Percentiles rank a stretch among this genome's conserved stretches.
Conservation (phyloP, 2,329 filamentous ascomycete species). For the Penicillium rolfsii region DNA sequence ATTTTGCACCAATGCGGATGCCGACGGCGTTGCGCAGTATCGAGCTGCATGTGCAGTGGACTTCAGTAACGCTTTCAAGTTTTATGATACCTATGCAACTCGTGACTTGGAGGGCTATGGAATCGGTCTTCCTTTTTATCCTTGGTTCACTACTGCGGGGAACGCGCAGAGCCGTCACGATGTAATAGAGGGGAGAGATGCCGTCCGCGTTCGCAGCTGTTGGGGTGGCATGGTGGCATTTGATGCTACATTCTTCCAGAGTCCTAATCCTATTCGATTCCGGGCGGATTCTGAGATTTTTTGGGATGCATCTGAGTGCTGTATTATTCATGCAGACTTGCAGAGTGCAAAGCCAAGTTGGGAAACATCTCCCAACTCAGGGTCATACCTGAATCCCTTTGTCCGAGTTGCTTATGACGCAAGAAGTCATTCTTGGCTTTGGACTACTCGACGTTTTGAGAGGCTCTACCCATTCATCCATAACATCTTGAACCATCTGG, state of each 20-base stretch:
- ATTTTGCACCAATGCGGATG: constrained; percentile 61
- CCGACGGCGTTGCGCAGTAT: constrained; percentile 60
- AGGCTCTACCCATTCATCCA: constrained; percentile 65
- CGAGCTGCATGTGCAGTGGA: constrained; percentile 74
- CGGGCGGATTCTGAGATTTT: neutral
- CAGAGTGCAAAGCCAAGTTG: neutral
- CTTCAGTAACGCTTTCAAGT: constrained; percentile 72
- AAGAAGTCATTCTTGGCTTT: constrained; percentile 61
- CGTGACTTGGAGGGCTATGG: constrained; percentile 70
- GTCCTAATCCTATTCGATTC: constrained; percentile 36
- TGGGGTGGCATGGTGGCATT: constrained; percentile 74
- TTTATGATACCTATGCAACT: constrained; percentile 76
- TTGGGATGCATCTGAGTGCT: constrained; percentile 6
- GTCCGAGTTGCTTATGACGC: constrained; percentile 70
- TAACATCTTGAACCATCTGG: constrained; percentile 59
- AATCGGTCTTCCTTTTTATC: constrained; percentile 71
- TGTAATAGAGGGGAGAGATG: constrained; percentile 60
- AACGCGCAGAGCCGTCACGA: constrained; percentile 61
- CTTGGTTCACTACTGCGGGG: constrained; percentile 64
- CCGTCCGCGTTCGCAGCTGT: constrained; percentile 72
- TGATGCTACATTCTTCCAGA: constrained; percentile 51
- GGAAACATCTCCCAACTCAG: constrained; percentile 48
- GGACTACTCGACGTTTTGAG: constrained; percentile 66
- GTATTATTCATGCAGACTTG: constrained; percentile 4
- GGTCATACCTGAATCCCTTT: constrained; percentile 70